phyloP scores from a whole-genome alignment of 176 grass and related monocot genomes.

The Saccharum spontaneum region DNA sequence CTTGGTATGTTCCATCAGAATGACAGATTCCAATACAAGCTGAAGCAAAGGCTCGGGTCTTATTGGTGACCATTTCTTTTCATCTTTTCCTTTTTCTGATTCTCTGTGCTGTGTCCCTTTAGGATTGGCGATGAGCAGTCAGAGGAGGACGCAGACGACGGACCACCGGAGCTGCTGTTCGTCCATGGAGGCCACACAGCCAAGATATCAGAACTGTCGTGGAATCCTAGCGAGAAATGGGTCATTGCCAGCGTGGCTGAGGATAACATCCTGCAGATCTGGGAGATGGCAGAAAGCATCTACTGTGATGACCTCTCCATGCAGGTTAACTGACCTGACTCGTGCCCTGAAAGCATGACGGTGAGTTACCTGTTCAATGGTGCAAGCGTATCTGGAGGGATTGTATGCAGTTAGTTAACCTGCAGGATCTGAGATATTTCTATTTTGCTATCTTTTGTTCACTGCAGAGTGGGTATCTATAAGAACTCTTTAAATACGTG shows the following conservation, averaged over 20 bases:
- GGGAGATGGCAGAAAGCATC: conserved; percentile 92
- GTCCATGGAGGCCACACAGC: conserved; percentile 76
- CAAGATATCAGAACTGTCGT: conserved; percentile 89
- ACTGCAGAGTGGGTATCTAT: background rate
- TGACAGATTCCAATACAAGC: background rate
- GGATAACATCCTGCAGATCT: conserved; percentile 85
- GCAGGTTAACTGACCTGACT: conserved; percentile 18
- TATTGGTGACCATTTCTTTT: background rate
- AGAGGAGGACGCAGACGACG: conserved; percentile 79
- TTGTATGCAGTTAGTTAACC: background rate
- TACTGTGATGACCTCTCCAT: conserved; percentile 57
- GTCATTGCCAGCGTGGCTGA: conserved; percentile 80
- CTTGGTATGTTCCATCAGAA: background rate
- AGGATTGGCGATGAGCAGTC: conserved; percentile 96
- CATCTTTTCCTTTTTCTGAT: background rate
- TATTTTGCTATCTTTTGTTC: background rate
- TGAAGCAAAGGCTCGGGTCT: background rate
- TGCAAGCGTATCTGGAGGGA: background rate
- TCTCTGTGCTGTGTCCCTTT: background rate
- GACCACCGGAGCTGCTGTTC: conserved; percentile 86
- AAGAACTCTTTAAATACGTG: background rate
- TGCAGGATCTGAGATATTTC: background rate
- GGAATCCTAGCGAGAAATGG: conserved; percentile 76
- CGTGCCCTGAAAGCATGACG: background rate
- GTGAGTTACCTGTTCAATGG: background rate